Conservation (phyloP, 1,284 basidiomycete species). For the Ceratobasidium sp. region DNA sequence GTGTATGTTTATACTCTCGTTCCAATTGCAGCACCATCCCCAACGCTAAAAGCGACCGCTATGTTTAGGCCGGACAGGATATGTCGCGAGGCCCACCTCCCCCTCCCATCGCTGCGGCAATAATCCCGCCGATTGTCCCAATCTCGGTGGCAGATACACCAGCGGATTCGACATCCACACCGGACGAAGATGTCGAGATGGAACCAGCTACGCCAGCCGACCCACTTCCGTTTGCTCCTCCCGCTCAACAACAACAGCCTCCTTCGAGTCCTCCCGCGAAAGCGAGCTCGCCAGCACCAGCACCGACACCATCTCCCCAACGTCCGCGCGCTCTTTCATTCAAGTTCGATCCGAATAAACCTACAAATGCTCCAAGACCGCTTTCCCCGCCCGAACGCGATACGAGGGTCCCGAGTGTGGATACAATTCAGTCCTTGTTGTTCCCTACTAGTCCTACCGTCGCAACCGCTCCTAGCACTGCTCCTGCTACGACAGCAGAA, state of each 20-base stretch:
- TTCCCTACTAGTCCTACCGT: not conserved
- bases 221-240: constrained; percentile 34
- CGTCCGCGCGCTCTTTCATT: not conserved
- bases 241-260: not conserved
- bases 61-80: too few species aligned
- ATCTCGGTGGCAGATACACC: not conserved
- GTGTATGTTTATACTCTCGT: not conserved
- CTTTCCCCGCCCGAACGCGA: constrained; percentile 25
- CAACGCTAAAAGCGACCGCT: too few species aligned
- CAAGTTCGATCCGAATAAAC: constrained; percentile 18
- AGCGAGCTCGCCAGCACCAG: not conserved
- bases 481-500: too few species aligned
- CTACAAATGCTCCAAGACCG: constrained; percentile 2
- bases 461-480: too few species aligned
- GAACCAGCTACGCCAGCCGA: not conserved
- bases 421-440: not conserved
- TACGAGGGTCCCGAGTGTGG: not conserved
- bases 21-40: too few species aligned
- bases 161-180: not conserved
- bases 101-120: too few species aligned
- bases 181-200: constrained; percentile 19
- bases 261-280: not conserved
- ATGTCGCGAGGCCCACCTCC: not conserved
- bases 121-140: not conserved
- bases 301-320: not conserved